Conservation (phyloP, 1,284 basidiomycete genomes). For the Tilletia caries region DNA sequence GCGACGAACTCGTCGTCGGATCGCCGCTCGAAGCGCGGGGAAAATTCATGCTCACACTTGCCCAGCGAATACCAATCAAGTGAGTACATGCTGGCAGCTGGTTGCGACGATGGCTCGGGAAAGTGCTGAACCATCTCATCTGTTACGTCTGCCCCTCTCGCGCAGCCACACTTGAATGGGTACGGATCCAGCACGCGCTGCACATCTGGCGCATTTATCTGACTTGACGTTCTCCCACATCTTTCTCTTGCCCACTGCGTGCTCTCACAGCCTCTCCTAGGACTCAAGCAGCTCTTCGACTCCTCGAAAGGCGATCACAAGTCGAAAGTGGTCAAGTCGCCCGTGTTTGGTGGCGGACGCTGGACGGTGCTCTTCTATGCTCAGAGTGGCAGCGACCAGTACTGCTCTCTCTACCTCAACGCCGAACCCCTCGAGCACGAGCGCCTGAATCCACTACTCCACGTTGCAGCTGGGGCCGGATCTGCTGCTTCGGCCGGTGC, state of each 20-base stretch:
- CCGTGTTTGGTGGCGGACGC: slow-evolving; percentile 36
- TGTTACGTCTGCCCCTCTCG: too few species aligned
- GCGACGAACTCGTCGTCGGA: too few species aligned
- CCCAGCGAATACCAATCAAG: neutral
- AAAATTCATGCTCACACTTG: too few species aligned
- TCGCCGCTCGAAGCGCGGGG: too few species aligned
- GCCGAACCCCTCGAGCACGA: slow-evolving; percentile 41
- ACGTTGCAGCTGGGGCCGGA: neutral
- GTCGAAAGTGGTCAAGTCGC: slow-evolving; percentile 54
- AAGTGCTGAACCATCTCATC: too few species aligned
- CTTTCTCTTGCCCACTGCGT: neutral
- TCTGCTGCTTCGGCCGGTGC: slow-evolving; percentile 16
- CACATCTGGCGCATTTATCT: too few species aligned
- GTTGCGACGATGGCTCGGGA: too few species aligned
- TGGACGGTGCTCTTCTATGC: slow-evolving; percentile 49
- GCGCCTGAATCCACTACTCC: slow-evolving; percentile 21
- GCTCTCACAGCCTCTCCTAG: slow-evolving; percentile 37
- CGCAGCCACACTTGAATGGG: neutral
- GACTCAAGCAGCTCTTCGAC: slow-evolving; percentile 54
- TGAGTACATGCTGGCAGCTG: neutral
- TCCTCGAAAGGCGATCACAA: slow-evolving; percentile 52
- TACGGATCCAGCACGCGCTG: neutral
- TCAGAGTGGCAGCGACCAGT: slow-evolving; percentile 39
- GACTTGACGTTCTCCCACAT: neutral
- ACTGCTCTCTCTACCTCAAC: slow-evolving; percentile 46